Evolutionary conservation across 2,329 filamentous ascomycete species (phyloP).

Genomic region (Colletotrichum brevisporum): DNA sequence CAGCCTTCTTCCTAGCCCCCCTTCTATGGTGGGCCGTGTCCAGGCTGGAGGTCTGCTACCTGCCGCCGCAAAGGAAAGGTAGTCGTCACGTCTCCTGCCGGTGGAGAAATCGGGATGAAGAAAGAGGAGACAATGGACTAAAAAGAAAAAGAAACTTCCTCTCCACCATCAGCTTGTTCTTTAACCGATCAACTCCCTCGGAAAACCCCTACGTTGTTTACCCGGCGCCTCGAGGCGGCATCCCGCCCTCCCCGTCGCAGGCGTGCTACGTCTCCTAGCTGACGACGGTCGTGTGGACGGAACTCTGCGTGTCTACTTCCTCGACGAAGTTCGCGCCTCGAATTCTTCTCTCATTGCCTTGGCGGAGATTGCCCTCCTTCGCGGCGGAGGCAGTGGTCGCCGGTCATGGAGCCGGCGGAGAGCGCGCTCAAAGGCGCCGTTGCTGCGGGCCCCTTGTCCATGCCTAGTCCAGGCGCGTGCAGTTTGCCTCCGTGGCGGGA

Average conservation of each 20-base stretch:
- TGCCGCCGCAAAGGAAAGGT: no score
- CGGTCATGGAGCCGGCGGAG: background rate
- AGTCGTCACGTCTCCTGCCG: no score
- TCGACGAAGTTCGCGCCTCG: constrained; percentile 1
- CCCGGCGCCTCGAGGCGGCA: constrained; percentile 42
- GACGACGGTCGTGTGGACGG: constrained; percentile 45
- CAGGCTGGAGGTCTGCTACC: constrained; percentile 54
- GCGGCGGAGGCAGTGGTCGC: background rate
- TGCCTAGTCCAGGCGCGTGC: background rate
- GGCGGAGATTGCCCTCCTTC: background rate
- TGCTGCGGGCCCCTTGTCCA: background rate
- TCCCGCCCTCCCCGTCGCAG: constrained; percentile 44
- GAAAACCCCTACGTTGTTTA: no score
- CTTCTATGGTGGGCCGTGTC: constrained; percentile 52
- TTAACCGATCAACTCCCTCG: constrained; percentile 47
- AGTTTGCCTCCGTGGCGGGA: background rate
- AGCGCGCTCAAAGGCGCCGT: background rate
- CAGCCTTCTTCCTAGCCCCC: constrained; percentile 51
- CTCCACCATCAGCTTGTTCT: constrained; percentile 46
- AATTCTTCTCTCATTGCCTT: constrained; percentile 8
- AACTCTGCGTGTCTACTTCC: constrained; percentile 16
- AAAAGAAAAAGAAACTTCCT: constrained; percentile 54
- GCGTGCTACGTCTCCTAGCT: constrained; percentile 55
- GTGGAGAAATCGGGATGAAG: no score
- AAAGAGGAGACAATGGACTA: no score